A percentile compares a stretch with the other conserved stretches of the same genome.
Evolutionary conservation across 2,329 filamentous ascomycete genomes (phyloP).

Genomic region (Penicillium polonicum): DNA sequence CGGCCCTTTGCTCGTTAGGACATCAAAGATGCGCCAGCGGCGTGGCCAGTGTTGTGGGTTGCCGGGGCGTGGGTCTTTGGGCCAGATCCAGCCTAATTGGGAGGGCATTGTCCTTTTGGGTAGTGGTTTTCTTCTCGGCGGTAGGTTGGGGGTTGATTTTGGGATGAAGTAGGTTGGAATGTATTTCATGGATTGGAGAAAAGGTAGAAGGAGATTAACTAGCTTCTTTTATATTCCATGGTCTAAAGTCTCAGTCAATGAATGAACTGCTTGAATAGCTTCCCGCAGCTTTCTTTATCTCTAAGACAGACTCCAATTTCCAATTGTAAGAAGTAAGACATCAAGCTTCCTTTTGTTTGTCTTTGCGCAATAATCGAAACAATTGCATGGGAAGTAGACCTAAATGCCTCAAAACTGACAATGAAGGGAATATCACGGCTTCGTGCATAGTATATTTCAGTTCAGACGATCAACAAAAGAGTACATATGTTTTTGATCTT

Average conservation of each 20-base stretch:
- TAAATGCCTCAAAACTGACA: not conserved
- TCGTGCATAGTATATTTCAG: not conserved
- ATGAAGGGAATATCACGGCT: not conserved
- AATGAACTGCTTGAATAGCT: not conserved
- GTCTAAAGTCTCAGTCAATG: not conserved
- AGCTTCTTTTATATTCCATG: not conserved
- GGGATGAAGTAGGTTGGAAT: no score
- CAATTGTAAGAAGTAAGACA: not conserved
- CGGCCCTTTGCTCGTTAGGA: conserved; percentile 41
- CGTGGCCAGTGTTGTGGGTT: conserved; percentile 33
- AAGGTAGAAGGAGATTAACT: not conserved
- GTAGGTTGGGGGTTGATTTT: not conserved
- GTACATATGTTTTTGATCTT: not conserved
- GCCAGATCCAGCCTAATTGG: conserved; percentile 36
- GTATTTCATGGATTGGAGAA: not conserved
- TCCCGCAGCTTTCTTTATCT: not conserved
- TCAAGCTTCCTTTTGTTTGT: not conserved
- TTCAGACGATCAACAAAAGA: not conserved
- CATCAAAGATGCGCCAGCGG: conserved; percentile 36
- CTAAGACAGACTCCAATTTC: not conserved
- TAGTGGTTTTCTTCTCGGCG: not conserved
- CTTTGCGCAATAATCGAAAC: not conserved
- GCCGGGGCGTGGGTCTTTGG: conserved; percentile 38
- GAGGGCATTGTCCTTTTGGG: not conserved
- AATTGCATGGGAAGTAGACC: not conserved